Evolutionary conservation across 441 rosid species (phyloP).

Genomic region (Jatropha multifida): DNA sequence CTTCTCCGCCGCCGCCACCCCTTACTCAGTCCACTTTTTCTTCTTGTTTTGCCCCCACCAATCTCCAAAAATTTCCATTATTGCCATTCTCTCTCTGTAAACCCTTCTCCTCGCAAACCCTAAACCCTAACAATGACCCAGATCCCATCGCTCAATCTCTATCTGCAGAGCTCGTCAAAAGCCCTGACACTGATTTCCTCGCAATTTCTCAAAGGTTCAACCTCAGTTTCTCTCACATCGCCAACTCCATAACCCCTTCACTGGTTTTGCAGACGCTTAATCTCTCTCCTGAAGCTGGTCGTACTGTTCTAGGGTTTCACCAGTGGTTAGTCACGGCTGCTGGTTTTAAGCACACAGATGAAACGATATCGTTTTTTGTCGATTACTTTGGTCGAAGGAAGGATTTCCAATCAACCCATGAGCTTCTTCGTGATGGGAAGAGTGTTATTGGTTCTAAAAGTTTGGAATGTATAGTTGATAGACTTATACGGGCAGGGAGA

Average conservation of each 20-base stretch:
- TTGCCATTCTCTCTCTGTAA: slow-evolving; percentile 22
- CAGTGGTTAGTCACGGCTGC: slow-evolving; percentile 56
- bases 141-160: slow-evolving; percentile 58
- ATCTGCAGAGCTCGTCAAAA: slow-evolving; percentile 58
- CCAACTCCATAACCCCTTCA: slow-evolving; percentile 42
- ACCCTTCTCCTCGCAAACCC: slow-evolving; percentile 44
- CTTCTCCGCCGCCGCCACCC: slow-evolving; percentile 19
- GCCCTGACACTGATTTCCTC: slow-evolving; percentile 42
- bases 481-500: slow-evolving; percentile 80
- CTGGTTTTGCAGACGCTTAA: slow-evolving; percentile 60
- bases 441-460: slow-evolving; percentile 52
- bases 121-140: slow-evolving; percentile 22
- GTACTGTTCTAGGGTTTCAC: slow-evolving; percentile 64
- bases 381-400: slow-evolving; percentile 86
- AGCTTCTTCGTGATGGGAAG: slow-evolving; percentile 50
- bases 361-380: slow-evolving; percentile 63
- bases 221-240: slow-evolving; percentile 75
- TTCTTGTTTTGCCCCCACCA: slow-evolving; percentile 20
- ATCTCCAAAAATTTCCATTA: slow-evolving; percentile 17
- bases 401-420: slow-evolving; percentile 78
- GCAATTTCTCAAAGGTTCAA: slow-evolving; percentile 58
- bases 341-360: slow-evolving; percentile 61
- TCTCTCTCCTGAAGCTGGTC: slow-evolving; percentile 79
- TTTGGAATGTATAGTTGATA: slow-evolving; percentile 52
- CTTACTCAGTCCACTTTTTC: slow-evolving; percentile 4